Conservation (phyloP, 495 filamentous ascomycete genomes). For the Penicillium bovifimosum region DNA sequence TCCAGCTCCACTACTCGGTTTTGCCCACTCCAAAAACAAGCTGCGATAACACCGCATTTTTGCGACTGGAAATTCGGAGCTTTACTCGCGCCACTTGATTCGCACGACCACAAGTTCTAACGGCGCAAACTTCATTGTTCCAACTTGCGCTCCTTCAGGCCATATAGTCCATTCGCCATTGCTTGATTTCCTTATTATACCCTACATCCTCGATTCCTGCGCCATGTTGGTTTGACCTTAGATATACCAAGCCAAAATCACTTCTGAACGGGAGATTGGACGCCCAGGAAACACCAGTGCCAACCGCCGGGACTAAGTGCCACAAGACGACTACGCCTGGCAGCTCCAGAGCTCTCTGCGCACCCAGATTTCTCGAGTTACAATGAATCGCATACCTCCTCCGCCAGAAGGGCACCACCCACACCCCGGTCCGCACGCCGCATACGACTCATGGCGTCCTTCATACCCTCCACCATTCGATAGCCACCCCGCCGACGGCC, state of each 20-base stretch:
- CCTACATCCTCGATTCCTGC: background rate
- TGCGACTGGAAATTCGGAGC: slow-evolving; percentile 1
- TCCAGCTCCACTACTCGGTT: slow-evolving; percentile 17
- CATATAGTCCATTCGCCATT: background rate
- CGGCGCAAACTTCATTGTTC: slow-evolving; percentile 1
- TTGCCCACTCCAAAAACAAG: background rate
- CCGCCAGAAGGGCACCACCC: slow-evolving; percentile 24
- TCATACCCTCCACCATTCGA: slow-evolving; percentile 32
- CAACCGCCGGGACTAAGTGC: background rate
- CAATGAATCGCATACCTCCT: slow-evolving; percentile 35
- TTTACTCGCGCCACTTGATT: slow-evolving; percentile 3
- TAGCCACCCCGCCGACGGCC: slow-evolving; percentile 26
- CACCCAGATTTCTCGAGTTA: slow-evolving; percentile 9
- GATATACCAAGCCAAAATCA: background rate
- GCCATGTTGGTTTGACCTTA: slow-evolving; percentile 1
- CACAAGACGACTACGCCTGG: background rate
- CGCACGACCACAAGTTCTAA: background rate
- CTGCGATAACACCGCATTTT: slow-evolving; percentile 3
- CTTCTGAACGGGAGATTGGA: slow-evolving; percentile 13
- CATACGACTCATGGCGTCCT: slow-evolving; percentile 35
- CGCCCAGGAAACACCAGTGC: background rate
- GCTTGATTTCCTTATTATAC: background rate
- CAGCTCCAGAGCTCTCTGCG: background rate
- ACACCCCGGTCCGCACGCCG: slow-evolving; percentile 21
- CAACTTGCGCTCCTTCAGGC: background rate